Percentiles rank a stretch among this genome's conserved stretches.
These are phyloP conservation scores for Jaenimonas drosophilae DNA, from an alignment of 208 protist genomes.

Conservation along the genomic window DNA sequence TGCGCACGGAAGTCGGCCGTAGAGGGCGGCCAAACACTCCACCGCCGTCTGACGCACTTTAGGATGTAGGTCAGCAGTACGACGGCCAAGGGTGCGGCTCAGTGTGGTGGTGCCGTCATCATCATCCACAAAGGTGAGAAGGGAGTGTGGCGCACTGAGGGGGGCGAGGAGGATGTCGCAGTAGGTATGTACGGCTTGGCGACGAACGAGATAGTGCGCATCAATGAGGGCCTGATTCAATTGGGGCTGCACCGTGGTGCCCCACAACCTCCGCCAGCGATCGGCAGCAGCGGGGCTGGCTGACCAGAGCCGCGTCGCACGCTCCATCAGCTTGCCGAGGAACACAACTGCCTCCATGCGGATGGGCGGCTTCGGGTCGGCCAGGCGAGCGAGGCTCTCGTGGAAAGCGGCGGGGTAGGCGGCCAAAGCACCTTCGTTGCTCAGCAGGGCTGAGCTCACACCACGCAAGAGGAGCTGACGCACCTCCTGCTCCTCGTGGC, in stretches of 20 bases:
- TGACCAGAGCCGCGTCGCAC: background rate
- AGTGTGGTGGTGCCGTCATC: slow-evolving; percentile 3
- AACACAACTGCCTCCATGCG: slow-evolving; percentile 36
- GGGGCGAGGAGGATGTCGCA: background rate
- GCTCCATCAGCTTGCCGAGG: slow-evolving; percentile 11
- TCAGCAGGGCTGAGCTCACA: slow-evolving; percentile 24
- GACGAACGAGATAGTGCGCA: background rate
- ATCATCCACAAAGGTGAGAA: no score
- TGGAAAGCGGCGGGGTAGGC: slow-evolving; percentile 16
- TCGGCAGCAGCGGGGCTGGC: no score
- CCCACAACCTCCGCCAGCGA: no score
- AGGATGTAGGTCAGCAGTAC: slow-evolving; percentile 47
- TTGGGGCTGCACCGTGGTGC: background rate
- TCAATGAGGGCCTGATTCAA: background rate
- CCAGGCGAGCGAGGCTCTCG: slow-evolving; percentile 22
- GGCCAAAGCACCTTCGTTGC: slow-evolving; percentile 16
- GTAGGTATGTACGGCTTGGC: background rate
- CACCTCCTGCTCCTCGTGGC: slow-evolving; percentile 28
- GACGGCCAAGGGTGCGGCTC: slow-evolving; percentile 32
- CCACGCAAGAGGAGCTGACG: slow-evolving; percentile 47
- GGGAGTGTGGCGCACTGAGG: no score
- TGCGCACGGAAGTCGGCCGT: slow-evolving; percentile 18
- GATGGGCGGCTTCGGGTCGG: slow-evolving; percentile 34
- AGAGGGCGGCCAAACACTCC: slow-evolving; percentile 34
- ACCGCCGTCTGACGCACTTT: slow-evolving; percentile 47